Conservation (phyloP, 1,284 basidiomycete genomes). For the Ustilago sp. region DNA sequence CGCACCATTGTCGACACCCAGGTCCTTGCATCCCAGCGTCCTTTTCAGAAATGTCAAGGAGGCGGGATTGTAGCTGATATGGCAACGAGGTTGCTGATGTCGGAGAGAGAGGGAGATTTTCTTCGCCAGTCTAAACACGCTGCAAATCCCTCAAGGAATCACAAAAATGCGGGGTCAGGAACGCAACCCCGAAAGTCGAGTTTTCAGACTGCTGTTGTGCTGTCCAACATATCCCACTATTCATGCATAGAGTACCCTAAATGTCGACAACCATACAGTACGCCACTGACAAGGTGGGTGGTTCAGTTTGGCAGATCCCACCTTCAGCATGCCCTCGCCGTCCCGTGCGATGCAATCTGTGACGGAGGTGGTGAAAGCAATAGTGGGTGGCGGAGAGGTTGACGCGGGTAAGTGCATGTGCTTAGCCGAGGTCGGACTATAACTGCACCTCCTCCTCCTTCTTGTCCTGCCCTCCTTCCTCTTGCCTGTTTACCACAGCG, state of each 20-base stretch:
- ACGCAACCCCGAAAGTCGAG: background rate
- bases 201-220: too few relatives aligned
- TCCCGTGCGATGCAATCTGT: background rate
- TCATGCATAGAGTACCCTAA: conserved; percentile 11
- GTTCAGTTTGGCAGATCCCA: background rate
- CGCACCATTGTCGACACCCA: too few relatives aligned
- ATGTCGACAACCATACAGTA: background rate
- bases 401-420: conserved; percentile 18
- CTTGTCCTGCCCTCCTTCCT: background rate
- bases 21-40: too few relatives aligned
- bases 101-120: background rate
- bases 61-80: background rate
- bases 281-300: background rate
- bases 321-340: background rate
- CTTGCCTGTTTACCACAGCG: background rate
- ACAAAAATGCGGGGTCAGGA: conserved; percentile 9
- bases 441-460: background rate
- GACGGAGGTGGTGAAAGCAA: background rate
- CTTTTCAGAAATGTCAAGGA: background rate
- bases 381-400: background rate
- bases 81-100: background rate
- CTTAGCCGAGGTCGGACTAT: conserved; percentile 6
- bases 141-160: background rate
- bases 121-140: background rate
- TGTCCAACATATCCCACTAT: background rate